Evolutionary conservation across 2,329 filamentous ascomycete species (phyloP), one percentile per base, ranked within the genome.

Genomic region (Scytalidium lignicola): DNA sequence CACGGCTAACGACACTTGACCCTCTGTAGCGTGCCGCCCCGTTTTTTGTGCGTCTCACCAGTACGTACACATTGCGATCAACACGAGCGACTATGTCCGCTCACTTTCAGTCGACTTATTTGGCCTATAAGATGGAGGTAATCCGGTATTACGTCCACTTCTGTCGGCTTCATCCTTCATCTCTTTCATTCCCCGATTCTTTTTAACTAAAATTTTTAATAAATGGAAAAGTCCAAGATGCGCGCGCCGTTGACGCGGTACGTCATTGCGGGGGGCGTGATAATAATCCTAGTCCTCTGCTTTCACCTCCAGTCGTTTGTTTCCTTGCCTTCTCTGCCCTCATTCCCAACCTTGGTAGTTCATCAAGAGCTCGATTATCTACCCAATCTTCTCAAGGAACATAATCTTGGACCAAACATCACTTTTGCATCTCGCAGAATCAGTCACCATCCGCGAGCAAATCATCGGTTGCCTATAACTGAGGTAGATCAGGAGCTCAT

Each of bases 391-490:
- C 45, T 47, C 13, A 56, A 54, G 41, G 53, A 58, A 13, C 41
- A 59, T 43, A 53, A 51, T 26, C 57, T 63, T 21, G 60, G 59
- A 2, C 52, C 58, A 12, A 48, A 60, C 12, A 59, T 64, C 39
- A 55, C 58, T 21, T 64, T 55, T 50, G 59, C 58, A 2, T 55
- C 60, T 41, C 55, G 62, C 13, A 60, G 55, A 6, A 56, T 64
- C 39, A 55, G 58, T 49, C 62, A 63, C 50, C 50, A 61, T 3
- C 53, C 58, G 10, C 60, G 63, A 49, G 58, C 55, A 6, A 46
- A 41, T 22, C 55, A 61, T 18, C 48, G 60, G 29, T 49, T 53
- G 9, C 50, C 45, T 3, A 55, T 61, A 23, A 63, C 59, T 3
- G 52, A 60, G 20, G 51, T 62, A 21, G 32, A 37, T 17, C 52